Conservation (phyloP, 73 alveolate species). For the Paramecium pentaurelia region DNA sequence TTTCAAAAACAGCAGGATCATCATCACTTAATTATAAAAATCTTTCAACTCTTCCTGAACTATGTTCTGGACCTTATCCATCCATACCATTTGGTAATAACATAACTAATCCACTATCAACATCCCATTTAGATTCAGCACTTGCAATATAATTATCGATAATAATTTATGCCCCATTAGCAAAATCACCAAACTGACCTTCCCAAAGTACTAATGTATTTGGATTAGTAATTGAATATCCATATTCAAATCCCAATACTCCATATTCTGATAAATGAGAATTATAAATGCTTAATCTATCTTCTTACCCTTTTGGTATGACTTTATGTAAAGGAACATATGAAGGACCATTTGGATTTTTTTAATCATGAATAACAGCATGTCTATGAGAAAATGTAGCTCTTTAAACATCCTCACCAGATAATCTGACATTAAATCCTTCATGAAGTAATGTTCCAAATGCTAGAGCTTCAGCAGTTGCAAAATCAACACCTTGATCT, state of each 20-base stretch:
- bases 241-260: constrained; percentile 92
- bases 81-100: constrained; percentile 90
- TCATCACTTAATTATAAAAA: constrained; percentile 68
- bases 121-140: constrained; percentile 89
- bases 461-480: constrained; percentile 90
- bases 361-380: constrained; percentile 69
- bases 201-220: constrained; percentile 84
- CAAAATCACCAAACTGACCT: constrained; percentile 97
- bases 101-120: constrained; percentile 76
- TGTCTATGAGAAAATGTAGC: constrained; percentile 89
- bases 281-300: constrained; percentile 56
- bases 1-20: constrained; percentile 53
- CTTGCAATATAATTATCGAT: constrained; percentile 86
- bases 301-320: constrained; percentile 21
- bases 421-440: constrained; percentile 75
- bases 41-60: constrained; percentile 85
- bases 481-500: constrained; percentile 76
- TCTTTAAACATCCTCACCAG: constrained; percentile 84
- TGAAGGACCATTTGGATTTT: constrained; percentile 42
- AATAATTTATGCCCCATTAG: constrained; percentile 91
- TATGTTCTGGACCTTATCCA: constrained; percentile 94
- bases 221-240: constrained; percentile 87
- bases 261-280: constrained; percentile 82
- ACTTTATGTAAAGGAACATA: constrained; percentile 63
- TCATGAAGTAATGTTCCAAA: constrained; percentile 78